Percentiles rank a stretch among this genome's conserved stretches.
Conservation (phyloP, 306 rosid genomes). For the Begonia fuchsioides region DNA sequence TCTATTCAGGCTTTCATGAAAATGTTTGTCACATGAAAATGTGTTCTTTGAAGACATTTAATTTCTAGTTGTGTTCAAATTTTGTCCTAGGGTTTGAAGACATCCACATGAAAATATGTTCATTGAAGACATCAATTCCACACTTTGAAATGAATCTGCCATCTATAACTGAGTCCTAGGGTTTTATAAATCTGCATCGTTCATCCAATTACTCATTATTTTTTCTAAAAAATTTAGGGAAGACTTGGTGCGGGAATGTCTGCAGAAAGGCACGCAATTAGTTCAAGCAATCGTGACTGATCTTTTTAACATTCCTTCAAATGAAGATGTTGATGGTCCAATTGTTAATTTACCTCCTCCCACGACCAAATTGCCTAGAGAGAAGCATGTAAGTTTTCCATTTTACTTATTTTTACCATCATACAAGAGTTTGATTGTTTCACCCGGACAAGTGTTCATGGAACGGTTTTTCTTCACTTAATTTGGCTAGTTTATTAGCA, state of each 20-base stretch:
- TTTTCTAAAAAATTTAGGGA: constrained; percentile 22
- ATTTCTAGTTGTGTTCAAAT: not conserved
- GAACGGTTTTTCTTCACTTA: no score
- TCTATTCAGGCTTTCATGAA: not conserved
- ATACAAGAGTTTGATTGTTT: no score
- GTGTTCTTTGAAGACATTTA: not conserved
- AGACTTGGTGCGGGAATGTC: constrained; percentile 39
- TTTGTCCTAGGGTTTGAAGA: not conserved
- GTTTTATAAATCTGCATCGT: no score
- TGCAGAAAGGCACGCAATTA: constrained; percentile 52
- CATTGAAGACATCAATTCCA: no score
- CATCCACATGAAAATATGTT: no score
- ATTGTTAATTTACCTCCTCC: constrained; percentile 66
- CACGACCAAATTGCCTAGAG: constrained; percentile 57
- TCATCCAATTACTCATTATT: not conserved
- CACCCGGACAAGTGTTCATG: no score
- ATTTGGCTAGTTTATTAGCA: no score
- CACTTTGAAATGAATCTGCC: no score
- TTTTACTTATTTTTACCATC: not conserved
- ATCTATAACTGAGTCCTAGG: no score
- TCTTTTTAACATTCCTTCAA: constrained; percentile 55
- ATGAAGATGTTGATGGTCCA: constrained; percentile 69
- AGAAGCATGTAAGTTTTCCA: constrained; percentile 49
- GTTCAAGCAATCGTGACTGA: constrained; percentile 65
- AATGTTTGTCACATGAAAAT: no score